Percentiles rank a stretch among this genome's conserved stretches.
phyloP scores from a whole-genome alignment of 148 eudicot species.

The Persicaria tinctoria region DNA sequence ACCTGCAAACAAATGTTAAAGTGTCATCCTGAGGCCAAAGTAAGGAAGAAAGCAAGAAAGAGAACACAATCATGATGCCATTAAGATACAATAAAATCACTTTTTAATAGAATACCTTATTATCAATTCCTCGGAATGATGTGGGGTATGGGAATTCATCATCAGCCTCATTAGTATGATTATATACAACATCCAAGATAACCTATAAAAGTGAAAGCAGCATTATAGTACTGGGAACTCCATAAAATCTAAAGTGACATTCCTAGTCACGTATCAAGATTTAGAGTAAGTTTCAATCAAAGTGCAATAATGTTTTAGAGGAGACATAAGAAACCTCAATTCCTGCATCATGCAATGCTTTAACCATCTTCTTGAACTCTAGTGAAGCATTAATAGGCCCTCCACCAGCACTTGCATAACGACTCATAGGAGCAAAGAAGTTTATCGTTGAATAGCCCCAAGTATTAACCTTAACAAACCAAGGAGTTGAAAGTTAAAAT shows the following conservation, averaged over 20 bases:
- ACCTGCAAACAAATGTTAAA: constrained; percentile 35
- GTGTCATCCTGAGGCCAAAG: background rate
- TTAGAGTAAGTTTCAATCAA: background rate
- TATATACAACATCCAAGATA: constrained; percentile 96
- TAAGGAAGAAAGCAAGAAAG: background rate
- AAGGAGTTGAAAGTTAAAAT: background rate
- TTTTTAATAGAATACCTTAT: constrained; percentile 45
- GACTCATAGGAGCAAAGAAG: constrained; percentile 99
- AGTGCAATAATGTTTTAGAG: background rate
- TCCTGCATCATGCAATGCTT: constrained; percentile 90
- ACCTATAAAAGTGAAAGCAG: constrained; percentile 43
- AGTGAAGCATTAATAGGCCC: constrained; percentile 77
- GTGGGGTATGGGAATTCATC: constrained; percentile 82
- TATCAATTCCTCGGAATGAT: constrained; percentile 96
- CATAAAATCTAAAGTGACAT: background rate
- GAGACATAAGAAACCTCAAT: constrained; percentile 57
- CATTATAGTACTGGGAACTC: background rate
- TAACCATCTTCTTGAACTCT: constrained; percentile 94
- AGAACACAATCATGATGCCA: background rate
- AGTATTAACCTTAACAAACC: constrained; percentile 54
- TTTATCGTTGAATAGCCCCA: constrained; percentile 99
- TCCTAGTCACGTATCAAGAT: background rate
- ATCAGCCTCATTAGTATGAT: constrained; percentile 99
- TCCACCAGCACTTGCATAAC: constrained; percentile 93
- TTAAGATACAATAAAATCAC: background rate